Conservation (phyloP, 306 rosid genomes). For the Cyclanthera cordifolia region DNA sequence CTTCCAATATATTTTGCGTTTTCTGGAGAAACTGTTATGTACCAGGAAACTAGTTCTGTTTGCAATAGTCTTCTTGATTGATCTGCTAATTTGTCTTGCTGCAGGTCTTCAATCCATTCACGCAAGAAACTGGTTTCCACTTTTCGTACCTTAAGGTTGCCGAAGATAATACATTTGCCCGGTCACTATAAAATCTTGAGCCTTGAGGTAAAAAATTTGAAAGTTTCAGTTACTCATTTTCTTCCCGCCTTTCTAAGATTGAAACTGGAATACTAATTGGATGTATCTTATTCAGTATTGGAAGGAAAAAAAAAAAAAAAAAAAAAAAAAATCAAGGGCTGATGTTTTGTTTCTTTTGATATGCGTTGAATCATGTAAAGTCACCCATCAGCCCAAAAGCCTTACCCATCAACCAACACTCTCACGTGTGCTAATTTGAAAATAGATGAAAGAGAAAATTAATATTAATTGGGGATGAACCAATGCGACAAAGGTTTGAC, state of each 20-base stretch:
- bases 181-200: constrained; percentile 3
- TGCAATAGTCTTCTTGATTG: not conserved
- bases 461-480: too few species aligned
- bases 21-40: not conserved
- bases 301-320: too few species aligned
- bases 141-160: not conserved
- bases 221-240: not conserved
- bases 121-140: not conserved
- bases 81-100: not conserved
- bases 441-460: too few species aligned
- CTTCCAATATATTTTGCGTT: not conserved
- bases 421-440: too few species aligned
- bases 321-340: too few species aligned
- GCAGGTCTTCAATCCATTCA: constrained; percentile 8
- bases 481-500: too few species aligned
- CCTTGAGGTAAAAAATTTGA: constrained; percentile 1
- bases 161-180: not conserved
- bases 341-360: too few species aligned
- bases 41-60: not conserved
- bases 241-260: not conserved
- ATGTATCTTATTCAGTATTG: not conserved
- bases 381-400: too few species aligned
- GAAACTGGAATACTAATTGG: not conserved
- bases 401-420: too few species aligned
- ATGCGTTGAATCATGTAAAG: too few species aligned